Conservation (phyloP, 2,329 filamentous ascomycete genomes). For the Colletotrichum simmondsii region DNA sequence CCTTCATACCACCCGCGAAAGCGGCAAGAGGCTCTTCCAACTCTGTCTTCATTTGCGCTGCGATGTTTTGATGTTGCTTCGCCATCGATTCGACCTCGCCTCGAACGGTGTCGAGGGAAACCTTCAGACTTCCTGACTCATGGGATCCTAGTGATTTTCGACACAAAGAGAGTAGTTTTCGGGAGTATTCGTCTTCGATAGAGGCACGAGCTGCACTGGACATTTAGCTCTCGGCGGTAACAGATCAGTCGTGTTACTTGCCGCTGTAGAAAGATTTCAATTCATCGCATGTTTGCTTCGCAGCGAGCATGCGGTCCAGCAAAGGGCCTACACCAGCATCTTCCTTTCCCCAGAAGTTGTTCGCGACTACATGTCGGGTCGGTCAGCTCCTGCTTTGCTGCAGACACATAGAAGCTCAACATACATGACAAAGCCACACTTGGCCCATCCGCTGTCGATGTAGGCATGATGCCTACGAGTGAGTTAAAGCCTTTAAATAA, state of each 20-base stretch:
- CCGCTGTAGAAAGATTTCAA: slow-evolving; percentile 89
- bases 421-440: slow-evolving; percentile 76
- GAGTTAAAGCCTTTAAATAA: background rate
- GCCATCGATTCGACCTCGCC: slow-evolving; percentile 93
- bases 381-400: background rate
- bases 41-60: slow-evolving; percentile 94
- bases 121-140: slow-evolving; percentile 84
- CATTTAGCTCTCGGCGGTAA: background rate
- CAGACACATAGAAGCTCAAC: slow-evolving; percentile 32
- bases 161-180: slow-evolving; percentile 86
- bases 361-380: slow-evolving; percentile 76
- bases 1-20: slow-evolving; percentile 95
- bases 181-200: slow-evolving; percentile 96
- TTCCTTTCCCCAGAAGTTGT: slow-evolving; percentile 99
- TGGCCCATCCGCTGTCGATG: slow-evolving; percentile 69
- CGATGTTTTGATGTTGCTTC: slow-evolving; percentile 91
- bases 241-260: slow-evolving; percentile 50
- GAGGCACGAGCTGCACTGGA: slow-evolving; percentile 77
- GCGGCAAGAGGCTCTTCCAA: slow-evolving; percentile 92
- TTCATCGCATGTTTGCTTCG: slow-evolving; percentile 95
- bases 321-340: slow-evolving; percentile 94
- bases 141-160: slow-evolving; percentile 90
- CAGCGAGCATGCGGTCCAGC: slow-evolving; percentile 92
- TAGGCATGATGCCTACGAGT: slow-evolving; percentile 62
- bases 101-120: slow-evolving; percentile 87